These are phyloP conservation scores for Phyllosticta capitalensis DNA, from an alignment of 2,329 filamentous ascomycete species.

Conservation along the genomic window DNA sequence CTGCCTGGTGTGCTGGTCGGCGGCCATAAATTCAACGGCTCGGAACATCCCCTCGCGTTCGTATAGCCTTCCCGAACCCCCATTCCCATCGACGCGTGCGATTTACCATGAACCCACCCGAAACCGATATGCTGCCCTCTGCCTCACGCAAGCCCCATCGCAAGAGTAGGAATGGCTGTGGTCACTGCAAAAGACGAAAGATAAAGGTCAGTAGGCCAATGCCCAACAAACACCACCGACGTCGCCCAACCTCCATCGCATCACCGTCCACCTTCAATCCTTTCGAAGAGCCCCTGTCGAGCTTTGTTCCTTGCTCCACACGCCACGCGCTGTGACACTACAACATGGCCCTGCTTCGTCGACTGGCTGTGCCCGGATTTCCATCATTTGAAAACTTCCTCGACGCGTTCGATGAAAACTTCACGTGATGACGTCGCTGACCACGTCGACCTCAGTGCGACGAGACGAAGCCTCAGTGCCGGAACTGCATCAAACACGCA, in stretches of 20 bases:
- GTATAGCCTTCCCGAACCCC: background rate
- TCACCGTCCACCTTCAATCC: background rate
- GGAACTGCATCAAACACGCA: conserved; percentile 24
- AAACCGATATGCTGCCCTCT: conserved; percentile 1
- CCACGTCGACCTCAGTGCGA: conserved; percentile 18
- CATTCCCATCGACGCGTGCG: background rate
- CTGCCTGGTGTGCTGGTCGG: background rate
- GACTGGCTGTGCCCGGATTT: background rate
- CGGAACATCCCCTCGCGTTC: background rate
- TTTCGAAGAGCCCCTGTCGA: background rate
- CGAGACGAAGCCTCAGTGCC: conserved; percentile 22
- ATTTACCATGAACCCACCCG: background rate
- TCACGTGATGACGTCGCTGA: conserved; percentile 2
- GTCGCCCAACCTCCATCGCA: background rate
- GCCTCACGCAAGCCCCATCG: conserved; percentile 7
- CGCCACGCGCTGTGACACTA: background rate
- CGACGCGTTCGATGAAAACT: background rate
- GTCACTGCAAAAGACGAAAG: conserved; percentile 9
- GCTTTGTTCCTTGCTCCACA: background rate
- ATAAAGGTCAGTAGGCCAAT: conserved; percentile 1
- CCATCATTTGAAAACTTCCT: background rate
- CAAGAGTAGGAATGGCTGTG: conserved; percentile 8
- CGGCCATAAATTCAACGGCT: background rate
- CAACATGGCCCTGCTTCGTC: background rate
- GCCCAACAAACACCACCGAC: background rate